These are phyloP conservation scores for Stachybotrys chlorohalonatus DNA, from an alignment of 2,329 filamentous ascomycete genomes.

Conservation along the genomic window DNA sequence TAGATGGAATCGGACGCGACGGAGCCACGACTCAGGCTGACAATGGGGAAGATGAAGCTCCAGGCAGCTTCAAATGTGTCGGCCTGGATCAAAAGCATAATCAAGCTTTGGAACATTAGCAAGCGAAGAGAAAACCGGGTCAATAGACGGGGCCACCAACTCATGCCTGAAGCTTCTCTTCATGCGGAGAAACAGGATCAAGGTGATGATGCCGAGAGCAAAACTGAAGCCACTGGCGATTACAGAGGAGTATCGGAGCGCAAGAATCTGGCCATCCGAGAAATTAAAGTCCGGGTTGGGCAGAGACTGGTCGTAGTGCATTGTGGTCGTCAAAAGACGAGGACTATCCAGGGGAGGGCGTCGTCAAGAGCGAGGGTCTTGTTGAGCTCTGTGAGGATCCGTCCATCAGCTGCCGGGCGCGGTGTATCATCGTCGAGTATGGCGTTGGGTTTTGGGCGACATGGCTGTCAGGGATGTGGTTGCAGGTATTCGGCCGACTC, in stretches of 20 bases:
- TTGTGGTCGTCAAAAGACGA: neutral
- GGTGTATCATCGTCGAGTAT: neutral
- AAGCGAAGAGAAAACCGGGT: neutral
- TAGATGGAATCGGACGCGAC: neutral
- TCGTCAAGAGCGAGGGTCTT: neutral
- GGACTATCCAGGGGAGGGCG: neutral
- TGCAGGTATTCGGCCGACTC: neutral
- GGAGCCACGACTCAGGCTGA: neutral
- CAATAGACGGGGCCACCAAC: neutral
- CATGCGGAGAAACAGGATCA: neutral
- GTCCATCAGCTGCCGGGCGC: neutral
- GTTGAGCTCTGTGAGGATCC: neutral
- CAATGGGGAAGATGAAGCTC: neutral
- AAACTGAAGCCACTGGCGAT: neutral
- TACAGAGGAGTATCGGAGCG: neutral
- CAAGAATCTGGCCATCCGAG: neutral
- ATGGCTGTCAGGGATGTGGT: neutral
- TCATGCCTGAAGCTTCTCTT: conserved; percentile 1
- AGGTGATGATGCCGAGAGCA: neutral
- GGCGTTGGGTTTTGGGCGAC: neutral
- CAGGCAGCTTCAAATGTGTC: neutral
- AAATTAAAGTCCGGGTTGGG: neutral
- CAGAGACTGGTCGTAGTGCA: neutral
- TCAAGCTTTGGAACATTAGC: neutral
- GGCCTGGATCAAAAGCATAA: neutral